Evolutionary conservation across 352 stramenopile species (phyloP).

Genomic region (Thalassiosira exigua): DNA sequence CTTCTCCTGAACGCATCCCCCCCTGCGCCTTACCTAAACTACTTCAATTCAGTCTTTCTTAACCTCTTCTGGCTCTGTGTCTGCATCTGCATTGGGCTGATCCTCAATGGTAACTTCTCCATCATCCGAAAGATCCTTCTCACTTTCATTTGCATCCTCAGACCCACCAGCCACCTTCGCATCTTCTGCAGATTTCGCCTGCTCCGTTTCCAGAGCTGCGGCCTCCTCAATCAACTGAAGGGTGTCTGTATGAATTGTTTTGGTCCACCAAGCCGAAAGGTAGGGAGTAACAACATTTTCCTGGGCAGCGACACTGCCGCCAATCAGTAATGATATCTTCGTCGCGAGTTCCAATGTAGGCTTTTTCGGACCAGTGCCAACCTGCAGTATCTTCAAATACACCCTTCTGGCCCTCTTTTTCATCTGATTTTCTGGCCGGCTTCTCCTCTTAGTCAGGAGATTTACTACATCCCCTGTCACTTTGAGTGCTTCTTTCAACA

Average conservation of each 20-base stretch:
- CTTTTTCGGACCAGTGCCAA: slow-evolving; percentile 30
- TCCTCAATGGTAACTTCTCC: slow-evolving; percentile 21
- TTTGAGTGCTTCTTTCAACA: slow-evolving; percentile 23
- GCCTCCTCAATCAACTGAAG: slow-evolving; percentile 33
- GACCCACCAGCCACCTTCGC: neutral
- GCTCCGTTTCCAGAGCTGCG: slow-evolving; percentile 16
- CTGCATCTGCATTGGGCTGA: slow-evolving; percentile 8
- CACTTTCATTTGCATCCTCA: slow-evolving; percentile 12
- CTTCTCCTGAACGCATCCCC: neutral
- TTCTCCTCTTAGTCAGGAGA: slow-evolving; percentile 48
- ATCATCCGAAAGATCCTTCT: slow-evolving; percentile 9
- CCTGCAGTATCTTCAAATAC: slow-evolving; percentile 49
- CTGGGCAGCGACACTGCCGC: slow-evolving; percentile 12
- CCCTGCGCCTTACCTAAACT: slow-evolving; percentile 1
- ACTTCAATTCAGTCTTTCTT: slow-evolving; percentile 34
- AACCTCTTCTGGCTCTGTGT: slow-evolving; percentile 20
- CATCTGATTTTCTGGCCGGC: slow-evolving; percentile 49
- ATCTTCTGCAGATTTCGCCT: slow-evolving; percentile 5
- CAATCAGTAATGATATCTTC: slow-evolving; percentile 41
- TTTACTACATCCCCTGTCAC: slow-evolving; percentile 32
- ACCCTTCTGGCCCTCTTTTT: slow-evolving; percentile 52
- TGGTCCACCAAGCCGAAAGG: slow-evolving; percentile 30
- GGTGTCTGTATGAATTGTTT: slow-evolving; percentile 29
- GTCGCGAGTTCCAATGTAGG: slow-evolving; percentile 45
- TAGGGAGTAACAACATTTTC: slow-evolving; percentile 44